Base-by-base conservation (phyloP, 164 flowering plant genomes). In the Chimonanthus salicifolius region DNA sequence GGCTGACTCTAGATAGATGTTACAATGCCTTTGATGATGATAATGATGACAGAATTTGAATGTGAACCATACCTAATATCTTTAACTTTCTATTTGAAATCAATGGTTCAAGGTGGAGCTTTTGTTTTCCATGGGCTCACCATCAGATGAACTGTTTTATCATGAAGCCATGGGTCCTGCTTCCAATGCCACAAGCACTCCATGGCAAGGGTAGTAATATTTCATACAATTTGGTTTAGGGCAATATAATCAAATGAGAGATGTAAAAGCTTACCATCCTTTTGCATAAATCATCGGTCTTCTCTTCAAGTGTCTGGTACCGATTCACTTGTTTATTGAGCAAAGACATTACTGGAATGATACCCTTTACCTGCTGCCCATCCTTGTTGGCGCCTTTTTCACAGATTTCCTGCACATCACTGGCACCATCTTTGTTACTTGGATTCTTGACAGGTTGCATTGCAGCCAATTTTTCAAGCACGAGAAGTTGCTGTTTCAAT, bases 221-320 rank as follows among this genome's bases (percentile, higher is more conserved):
- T 33, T 33, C 16, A 54, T 13, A 13, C n/a, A 4, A 13, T 54
- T 54, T 3, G 60, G 60, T 54, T n/a, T 54, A 54, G 60, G 16
- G 11, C 15, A 4, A 54, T 54, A 15, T 54, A 54, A 66, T 43
- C 2, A 11, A 33, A 63, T 3, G 16, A 9, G 9, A 43, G 48
- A 66, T 13, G 20, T 33, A 11, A 73, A 66, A 81, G 48, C 86
- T 79, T 87, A 94, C 99, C 97, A 92, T 87, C 67, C 94, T 77
- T 73, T 82, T 78, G 89, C 95, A 85, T 16, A 96, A 82, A 68
- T 92, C 89, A 72, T 96, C 91, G 4, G 81, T 80, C 78, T 91
- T 93, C 68, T 74, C 90, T 82, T 96, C 92, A 74, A 93, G 94
- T 45, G 95, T 85, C 72, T 89, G 89, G 72, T 90, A 96, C 76